Evolutionary conservation across 257 asterid species (phyloP).

Genomic region (Marsdenia floribunda): DNA sequence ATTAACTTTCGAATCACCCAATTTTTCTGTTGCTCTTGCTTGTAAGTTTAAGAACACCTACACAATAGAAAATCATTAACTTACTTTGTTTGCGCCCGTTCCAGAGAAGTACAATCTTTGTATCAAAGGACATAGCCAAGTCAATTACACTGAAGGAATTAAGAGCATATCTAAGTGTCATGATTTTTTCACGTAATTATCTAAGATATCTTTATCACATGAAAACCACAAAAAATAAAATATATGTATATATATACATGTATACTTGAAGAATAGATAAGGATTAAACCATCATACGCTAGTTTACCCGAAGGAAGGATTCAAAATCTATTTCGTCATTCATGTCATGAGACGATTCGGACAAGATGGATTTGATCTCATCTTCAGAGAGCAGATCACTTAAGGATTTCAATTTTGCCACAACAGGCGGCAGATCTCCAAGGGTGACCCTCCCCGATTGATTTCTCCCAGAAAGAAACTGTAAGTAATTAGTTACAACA

Average conservation of each 20-base stretch:
- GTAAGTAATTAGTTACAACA: not conserved
- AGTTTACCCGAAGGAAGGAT: constrained; percentile 61
- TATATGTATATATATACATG: too few species aligned
- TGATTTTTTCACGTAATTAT: not conserved
- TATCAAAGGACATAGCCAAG: not conserved
- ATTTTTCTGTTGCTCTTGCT: constrained; percentile 50
- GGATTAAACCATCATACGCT: constrained; percentile 1
- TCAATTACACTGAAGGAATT: not conserved
- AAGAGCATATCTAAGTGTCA: not conserved
- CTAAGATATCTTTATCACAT: not conserved
- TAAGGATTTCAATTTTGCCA: constrained; percentile 60
- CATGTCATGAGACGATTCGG: constrained; percentile 44
- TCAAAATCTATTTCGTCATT: constrained; percentile 68
- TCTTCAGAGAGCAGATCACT: constrained; percentile 37
- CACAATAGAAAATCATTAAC: not conserved
- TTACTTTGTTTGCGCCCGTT: not conserved
- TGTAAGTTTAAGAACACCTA: constrained; percentile 69
- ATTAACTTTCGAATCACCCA: constrained; percentile 45
- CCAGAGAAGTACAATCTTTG: not conserved
- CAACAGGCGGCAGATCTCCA: constrained; percentile 61
- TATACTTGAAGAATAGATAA: not conserved
- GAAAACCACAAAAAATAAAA: not conserved
- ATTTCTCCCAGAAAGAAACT: constrained; percentile 56
- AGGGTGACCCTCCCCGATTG: constrained; percentile 55
- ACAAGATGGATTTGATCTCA: constrained; percentile 50